phyloP scores from a whole-genome alignment of 1,139 yeast species.

The Pichia sp. region DNA sequence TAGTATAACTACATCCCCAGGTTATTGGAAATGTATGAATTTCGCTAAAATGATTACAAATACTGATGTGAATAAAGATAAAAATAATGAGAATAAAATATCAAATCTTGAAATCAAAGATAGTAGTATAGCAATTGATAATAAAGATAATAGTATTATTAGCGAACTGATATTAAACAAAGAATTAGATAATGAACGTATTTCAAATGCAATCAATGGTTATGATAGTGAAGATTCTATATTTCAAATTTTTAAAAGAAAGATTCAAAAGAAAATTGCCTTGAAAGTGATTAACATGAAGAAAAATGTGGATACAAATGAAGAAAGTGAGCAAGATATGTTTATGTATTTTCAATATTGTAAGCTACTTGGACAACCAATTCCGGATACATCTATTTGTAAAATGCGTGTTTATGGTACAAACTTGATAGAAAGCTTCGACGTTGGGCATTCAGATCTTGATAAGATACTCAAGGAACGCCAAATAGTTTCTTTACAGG shows the following conservation, averaged over 20 bases:
- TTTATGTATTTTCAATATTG: conserved; percentile 20
- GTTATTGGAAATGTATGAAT: conserved; percentile 7
- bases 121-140: not conserved
- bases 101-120: not conserved
- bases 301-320: conserved; percentile 2
- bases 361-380: conserved; percentile 10
- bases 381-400: conserved; percentile 4
- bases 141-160: not conserved
- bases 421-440: conserved; percentile 1
- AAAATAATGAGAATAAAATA: too few species aligned
- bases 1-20: conserved; percentile 12
- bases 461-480: conserved; percentile 9
- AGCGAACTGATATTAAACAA: conserved; percentile 13
- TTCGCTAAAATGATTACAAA: not conserved
- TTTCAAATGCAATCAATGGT: conserved; percentile 2
- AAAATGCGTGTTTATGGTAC: conserved; percentile 14
- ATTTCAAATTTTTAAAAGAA: not conserved
- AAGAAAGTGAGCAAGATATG: conserved; percentile 16
- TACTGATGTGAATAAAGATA: too few species aligned
- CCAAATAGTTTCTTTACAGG: conserved; percentile 14
- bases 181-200: conserved; percentile 14
- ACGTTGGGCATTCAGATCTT: conserved; percentile 11
- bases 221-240: conserved; percentile 4
- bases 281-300: conserved; percentile 14
- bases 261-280: conserved; percentile 17